Evolutionary conservation across 129 eudicot genomes (phyloP), one percentile per base, ranked within the genome.

Genomic region (Calendula officinalis): DNA sequence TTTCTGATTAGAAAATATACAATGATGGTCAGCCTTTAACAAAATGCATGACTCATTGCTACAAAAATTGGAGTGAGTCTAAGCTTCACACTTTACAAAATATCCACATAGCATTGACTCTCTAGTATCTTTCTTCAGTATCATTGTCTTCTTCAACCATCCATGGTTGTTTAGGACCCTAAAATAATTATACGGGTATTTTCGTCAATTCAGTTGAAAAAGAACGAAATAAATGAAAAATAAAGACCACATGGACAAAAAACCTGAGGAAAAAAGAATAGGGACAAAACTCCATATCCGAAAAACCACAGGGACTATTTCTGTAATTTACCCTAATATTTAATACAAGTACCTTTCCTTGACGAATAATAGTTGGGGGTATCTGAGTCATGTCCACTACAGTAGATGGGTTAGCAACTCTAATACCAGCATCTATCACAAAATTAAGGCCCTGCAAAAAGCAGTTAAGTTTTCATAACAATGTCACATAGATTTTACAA

Each of bases 381-480:
- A 73, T 81, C 34, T 80, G 80, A 61, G 85, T 77, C 98, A 91
- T 84, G 79, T 87, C 91, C 41, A 91, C 95, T 33, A 91, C 96
- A 62, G 98, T 91, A 9, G 98, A 91, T 16, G 98, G 98, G 33
- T 88, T 91, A 69, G 98, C 95, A 56, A 83, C 66, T 83, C 98
- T 81, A 49, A 78, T 66, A 59, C 98, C 98, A 67, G 95, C 96
- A 77, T 80, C 98, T 32, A 91, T 72, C 45, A 91, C 83, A 74
- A 91, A 91, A 77, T 91, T 86, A 82, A 91, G 96, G 12, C 98
- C 97, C 97, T 90, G 73, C 4, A 68, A 52, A 56, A 73, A 38
- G 43, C 56, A 71, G 30, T 11, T 45, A 44, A 14, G 34, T 34
- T 63, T 60, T 35, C 15, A 41, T 7, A 13, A 59, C 37, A 15